Base-by-base conservation (phyloP, 2,329 filamentous ascomycete genomes). In the Ceratocystis alfenasii region DNA sequence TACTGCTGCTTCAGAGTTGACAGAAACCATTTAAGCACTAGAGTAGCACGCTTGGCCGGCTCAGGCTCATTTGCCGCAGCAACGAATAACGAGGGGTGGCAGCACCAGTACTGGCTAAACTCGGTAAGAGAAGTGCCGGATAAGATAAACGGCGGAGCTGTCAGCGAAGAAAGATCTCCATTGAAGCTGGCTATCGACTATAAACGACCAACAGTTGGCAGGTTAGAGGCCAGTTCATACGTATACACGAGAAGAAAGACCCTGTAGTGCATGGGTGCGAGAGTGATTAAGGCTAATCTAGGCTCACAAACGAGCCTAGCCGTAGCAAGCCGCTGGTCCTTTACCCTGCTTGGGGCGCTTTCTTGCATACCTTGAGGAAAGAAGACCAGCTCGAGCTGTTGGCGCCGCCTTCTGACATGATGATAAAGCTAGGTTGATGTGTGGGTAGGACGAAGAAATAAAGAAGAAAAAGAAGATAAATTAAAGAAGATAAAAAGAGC, bases 1-100 rank as follows among this genome's bases (percentile, higher is more conserved):
- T 87, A 86, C 74, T 95, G 90, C 76, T 95, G 90, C 78, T 94
- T 95, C 64, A 97, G 80, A 2, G 92, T 96, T 72, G 86, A 92
- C 65, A 97, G 78, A 78, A 96, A 97, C 93, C 93, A 97, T 76
- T 93, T 95, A 71, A 96, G 79, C n/a, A 97, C 93, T 44, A 93
- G 80, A 70, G 95, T 77, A 22, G 90, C 87, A 68, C 93, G 86
- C 79, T 90, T 94, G 71, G 88, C 84, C 0, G 91, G 83, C 74
- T 95, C 88, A 64, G 85, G 72, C 75, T 96, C 91, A 67, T 82
- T 81, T 62, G 90, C 88, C 2, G 93, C 90, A 12, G 92, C 91
- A 68, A 90, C 85, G 71, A 97, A 88, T 68, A 96, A 77, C 20
- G 79, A 76, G 2, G 89, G 89, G 72, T 91, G 87, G 70, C 90